Evolutionary conservation across 1,139 yeast species (phyloP).

Genomic region (Scheffersomyces segobiensis): DNA sequence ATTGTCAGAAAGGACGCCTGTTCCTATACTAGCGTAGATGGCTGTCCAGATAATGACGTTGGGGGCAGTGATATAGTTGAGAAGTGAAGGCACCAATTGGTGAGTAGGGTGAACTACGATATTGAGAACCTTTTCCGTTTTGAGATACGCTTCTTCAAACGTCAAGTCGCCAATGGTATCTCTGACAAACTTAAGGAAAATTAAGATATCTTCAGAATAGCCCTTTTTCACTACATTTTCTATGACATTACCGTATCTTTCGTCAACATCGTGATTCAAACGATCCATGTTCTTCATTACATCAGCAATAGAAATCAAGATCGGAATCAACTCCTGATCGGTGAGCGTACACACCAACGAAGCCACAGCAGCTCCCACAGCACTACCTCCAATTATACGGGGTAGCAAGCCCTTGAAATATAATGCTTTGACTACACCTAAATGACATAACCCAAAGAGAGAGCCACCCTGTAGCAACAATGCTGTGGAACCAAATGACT

Average conservation of each 20-base stretch:
- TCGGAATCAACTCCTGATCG: slow-evolving; percentile 56
- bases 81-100: slow-evolving; percentile 66
- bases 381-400: slow-evolving; percentile 85
- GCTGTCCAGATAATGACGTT: slow-evolving; percentile 92
- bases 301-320: slow-evolving; percentile 46
- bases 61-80: slow-evolving; percentile 92
- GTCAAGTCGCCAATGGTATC: slow-evolving; percentile 82
- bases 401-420: slow-evolving; percentile 76
- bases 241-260: slow-evolving; percentile 63
- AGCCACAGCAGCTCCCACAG: slow-evolving; percentile 93
- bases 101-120: slow-evolving; percentile 88
- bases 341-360: slow-evolving; percentile 73
- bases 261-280: slow-evolving; percentile 58
- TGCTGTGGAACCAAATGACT: slow-evolving; percentile 89
- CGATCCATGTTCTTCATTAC: slow-evolving; percentile 52
- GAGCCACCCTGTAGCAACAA: slow-evolving; percentile 92
- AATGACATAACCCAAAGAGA: slow-evolving; percentile 85
- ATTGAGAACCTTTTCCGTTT: slow-evolving; percentile 80
- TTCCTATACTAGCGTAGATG: slow-evolving; percentile 69
- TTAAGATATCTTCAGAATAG: slow-evolving; percentile 79
- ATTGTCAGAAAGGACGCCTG: slow-evolving; percentile 61
- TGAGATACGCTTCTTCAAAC: slow-evolving; percentile 88
- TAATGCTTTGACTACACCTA: slow-evolving; percentile 87
- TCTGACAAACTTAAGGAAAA: slow-evolving; percentile 77
- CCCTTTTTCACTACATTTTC: slow-evolving; percentile 71